Conservation (phyloP, 108 stramenopile species). For the Nitzschia sp. region DNA sequence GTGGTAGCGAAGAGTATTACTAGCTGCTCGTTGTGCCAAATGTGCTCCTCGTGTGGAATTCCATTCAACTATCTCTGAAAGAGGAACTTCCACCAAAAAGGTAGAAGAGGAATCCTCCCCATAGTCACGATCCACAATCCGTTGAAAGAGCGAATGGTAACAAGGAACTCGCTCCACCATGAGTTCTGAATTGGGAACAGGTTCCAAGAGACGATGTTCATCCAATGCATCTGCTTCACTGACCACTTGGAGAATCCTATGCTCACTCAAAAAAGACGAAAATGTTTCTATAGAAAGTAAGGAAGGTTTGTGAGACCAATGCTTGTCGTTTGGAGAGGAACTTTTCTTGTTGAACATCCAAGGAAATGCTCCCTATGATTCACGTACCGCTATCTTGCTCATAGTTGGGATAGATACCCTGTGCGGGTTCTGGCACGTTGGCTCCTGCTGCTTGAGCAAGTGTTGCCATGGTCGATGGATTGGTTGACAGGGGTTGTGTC, state of each 20-base stretch:
- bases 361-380: neutral
- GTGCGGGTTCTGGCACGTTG: neutral
- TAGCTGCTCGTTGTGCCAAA: constrained; percentile 59
- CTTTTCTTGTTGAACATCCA: no score
- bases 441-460: no score
- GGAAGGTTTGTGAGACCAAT: no score
- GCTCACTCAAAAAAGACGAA: constrained; percentile 61
- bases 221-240: constrained; percentile 25
- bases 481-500: neutral
- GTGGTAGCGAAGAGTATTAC: constrained; percentile 73
- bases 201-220: constrained; percentile 56
- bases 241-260: constrained; percentile 57
- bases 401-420: constrained; percentile 38
- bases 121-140: constrained; percentile 72
- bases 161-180: constrained; percentile 59
- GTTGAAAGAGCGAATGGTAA: constrained; percentile 68
- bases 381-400: constrained; percentile 44
- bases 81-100: constrained; percentile 76
- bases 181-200: constrained; percentile 41
- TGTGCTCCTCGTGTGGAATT: constrained; percentile 62
- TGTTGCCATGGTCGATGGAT: constrained; percentile 2
- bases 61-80: constrained; percentile 67
- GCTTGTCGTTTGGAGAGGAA: no score
- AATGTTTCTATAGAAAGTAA: constrained; percentile 41
- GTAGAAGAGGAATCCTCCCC: constrained; percentile 24